Percentiles rank a stretch among this genome's conserved stretches.
phyloP scores from a whole-genome alignment of 805 yeast species.

The Candida maris region DNA sequence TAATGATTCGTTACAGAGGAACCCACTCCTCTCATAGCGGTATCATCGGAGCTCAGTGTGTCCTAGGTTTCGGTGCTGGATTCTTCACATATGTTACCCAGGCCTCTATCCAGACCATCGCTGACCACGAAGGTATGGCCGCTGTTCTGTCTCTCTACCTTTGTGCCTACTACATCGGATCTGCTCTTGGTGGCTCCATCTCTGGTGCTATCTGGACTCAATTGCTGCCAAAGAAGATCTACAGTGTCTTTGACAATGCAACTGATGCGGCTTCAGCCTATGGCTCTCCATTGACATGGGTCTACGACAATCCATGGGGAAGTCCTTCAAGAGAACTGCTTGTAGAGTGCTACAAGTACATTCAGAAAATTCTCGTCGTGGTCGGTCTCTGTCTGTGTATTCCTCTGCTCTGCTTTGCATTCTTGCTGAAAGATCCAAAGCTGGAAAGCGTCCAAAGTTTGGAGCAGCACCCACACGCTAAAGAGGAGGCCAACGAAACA shows the following conservation, averaged over 20 bases:
- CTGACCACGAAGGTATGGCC: conserved; percentile 64
- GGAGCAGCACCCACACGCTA: conserved; percentile 9
- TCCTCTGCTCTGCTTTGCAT: conserved; percentile 44
- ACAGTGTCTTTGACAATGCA: conserved; percentile 34
- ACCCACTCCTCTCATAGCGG: conserved; percentile 46
- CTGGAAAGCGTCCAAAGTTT: conserved; percentile 18
- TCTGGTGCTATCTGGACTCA: conserved; percentile 75
- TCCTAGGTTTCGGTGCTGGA: conserved; percentile 72
- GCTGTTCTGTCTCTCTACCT: conserved; percentile 54
- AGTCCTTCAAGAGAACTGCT: conserved; percentile 56
- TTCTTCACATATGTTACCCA: conserved; percentile 65
- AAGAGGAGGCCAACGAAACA: too few species aligned
- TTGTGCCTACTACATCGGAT: conserved; percentile 58
- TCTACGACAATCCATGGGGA: conserved; percentile 52
- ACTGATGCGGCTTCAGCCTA: conserved; percentile 46
- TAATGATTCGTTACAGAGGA: conserved; percentile 55
- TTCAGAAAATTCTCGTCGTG: conserved; percentile 55
- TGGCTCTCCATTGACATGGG: conserved; percentile 50
- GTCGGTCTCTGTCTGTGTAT: conserved; percentile 54
- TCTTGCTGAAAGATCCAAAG: conserved; percentile 46
- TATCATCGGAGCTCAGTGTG: conserved; percentile 59
- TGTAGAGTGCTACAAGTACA: conserved; percentile 53
- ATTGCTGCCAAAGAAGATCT: conserved; percentile 43
- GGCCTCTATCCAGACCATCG: conserved; percentile 55
- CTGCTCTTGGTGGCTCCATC: conserved; percentile 59